Base-by-base conservation (phyloP, 768 basidiomycete genomes). In the Suillus variegatus region DNA sequence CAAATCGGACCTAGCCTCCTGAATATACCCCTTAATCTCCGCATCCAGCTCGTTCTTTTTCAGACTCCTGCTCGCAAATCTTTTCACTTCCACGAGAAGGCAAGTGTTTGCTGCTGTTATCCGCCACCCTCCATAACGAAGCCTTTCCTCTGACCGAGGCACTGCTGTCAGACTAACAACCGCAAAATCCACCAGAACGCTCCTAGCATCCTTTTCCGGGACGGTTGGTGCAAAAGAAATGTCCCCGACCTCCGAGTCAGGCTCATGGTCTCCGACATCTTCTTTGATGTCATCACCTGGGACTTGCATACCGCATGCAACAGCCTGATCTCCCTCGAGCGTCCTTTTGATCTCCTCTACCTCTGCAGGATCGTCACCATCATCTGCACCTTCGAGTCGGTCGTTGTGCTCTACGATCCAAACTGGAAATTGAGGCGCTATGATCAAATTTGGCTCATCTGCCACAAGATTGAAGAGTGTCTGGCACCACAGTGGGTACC, bases 401-500 rank as follows among this genome's bases (percentile, higher is more conserved):
- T 25, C 9, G 13, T 63, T 40, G 18, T 20, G 16, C n/a, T 18
- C 16, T 44, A 28, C 22, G 46, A 41, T 28, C 28, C 46, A 61
- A 8, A 32, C 35, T 6, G 63, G 63, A 35, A 38, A 55, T 44
- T 64, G 63, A 14, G 54, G 38, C 16, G 51, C 49, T 8, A 57
- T 54, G 6, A 64, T 55, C 2, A 57, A 40, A n/a, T 64, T 64
- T 18, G 63, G 54, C 18, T n/a, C 10, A 41, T 43, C 62, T 13
- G 51, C 25, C 13, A 55, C 41, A 16, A 43, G 41, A 43, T 43
- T 6, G 41, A 43, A 43, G 16, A 43, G 41, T 6, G 40, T 41
- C 40, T 41, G 40, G 13, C 40, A 41, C 36, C 36, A 38, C 10
- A 38, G 36, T 38, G 32, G 32, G 32, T 63, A 63, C 62, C 62